These are phyloP conservation scores for Trametes sp. DNA, from an alignment of 1,284 basidiomycete species.

Conservation along the genomic window DNA sequence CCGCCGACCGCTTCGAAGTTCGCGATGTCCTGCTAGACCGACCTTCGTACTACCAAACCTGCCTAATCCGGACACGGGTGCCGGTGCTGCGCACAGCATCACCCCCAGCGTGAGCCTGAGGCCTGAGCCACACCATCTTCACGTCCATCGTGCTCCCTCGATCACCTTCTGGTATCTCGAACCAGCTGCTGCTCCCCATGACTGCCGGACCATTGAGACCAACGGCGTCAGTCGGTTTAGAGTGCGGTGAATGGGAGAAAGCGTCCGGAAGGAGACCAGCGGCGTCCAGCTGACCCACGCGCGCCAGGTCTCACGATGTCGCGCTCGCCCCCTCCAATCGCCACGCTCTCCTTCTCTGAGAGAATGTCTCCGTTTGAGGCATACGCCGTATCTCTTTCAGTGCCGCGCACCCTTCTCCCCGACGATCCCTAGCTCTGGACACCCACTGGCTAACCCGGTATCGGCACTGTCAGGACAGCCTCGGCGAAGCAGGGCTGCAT, in stretches of 20 bases:
- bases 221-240: not conserved
- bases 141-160: not conserved
- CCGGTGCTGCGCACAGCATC: conserved; percentile 6
- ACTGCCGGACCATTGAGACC: not conserved
- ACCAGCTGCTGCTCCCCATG: conserved; percentile 2
- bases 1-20: not conserved
- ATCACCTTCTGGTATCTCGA: not conserved
- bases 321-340: not conserved
- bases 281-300: conserved; percentile 25
- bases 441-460: not conserved
- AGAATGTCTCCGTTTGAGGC: conserved; percentile 19
- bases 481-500: not conserved
- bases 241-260: conserved; percentile 21
- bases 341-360: conserved; percentile 10
- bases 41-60: conserved; percentile 5
- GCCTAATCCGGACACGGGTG: conserved; percentile 5
- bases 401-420: not conserved
- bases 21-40: not conserved
- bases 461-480: not conserved
- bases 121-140: too few relatives aligned
- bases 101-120: not conserved
- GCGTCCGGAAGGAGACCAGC: conserved; percentile 11
- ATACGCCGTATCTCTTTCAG: not conserved
- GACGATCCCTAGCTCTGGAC: not conserved
- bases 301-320: conserved; percentile 4